These are phyloP conservation scores for Aspergillaceae sp. DNA, from an alignment of 2,329 filamentous ascomycete species.

Conservation along the genomic window DNA sequence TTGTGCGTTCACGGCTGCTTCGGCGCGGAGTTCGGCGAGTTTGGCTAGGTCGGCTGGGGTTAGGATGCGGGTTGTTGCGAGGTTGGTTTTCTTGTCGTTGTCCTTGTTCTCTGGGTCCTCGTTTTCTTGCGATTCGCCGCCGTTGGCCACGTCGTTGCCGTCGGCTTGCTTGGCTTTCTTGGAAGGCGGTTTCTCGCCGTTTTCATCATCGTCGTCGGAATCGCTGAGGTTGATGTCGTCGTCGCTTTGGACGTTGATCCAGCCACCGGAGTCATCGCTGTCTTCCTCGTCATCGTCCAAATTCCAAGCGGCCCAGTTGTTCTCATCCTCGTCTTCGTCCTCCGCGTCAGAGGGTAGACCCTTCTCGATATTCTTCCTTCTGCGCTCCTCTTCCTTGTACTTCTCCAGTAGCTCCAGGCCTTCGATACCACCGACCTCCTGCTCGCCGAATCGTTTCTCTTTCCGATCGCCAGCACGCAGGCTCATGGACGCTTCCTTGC, in stretches of 20 bases:
- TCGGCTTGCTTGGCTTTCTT: conserved; percentile 56
- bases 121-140: conserved; percentile 23
- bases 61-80: conserved; percentile 88
- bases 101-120: conserved; percentile 37
- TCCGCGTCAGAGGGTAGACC: conserved; percentile 55
- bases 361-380: conserved; percentile 60
- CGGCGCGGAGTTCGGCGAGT: conserved; percentile 73
- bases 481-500: conserved; percentile 80
- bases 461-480: conserved; percentile 67
- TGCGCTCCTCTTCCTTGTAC: conserved; percentile 86
- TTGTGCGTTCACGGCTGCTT: conserved; percentile 60
- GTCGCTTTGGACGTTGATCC: conserved; percentile 84
- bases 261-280: conserved; percentile 70
- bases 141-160: conserved; percentile 22
- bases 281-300: conserved; percentile 47
- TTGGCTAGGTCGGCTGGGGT: conserved; percentile 95
- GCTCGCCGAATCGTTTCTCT: conserved; percentile 73
- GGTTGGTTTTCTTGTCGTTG: conserved; percentile 38
- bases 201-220: conserved; percentile 56
- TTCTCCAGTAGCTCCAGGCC: conserved; percentile 83
- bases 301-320: conserved; percentile 52
- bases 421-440: conserved; percentile 72
- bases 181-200: conserved; percentile 37
- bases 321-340: conserved; percentile 52
- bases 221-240: conserved; percentile 66